Base-by-base conservation (phyloP, 164 flowering plant species). In the Sedum album region DNA sequence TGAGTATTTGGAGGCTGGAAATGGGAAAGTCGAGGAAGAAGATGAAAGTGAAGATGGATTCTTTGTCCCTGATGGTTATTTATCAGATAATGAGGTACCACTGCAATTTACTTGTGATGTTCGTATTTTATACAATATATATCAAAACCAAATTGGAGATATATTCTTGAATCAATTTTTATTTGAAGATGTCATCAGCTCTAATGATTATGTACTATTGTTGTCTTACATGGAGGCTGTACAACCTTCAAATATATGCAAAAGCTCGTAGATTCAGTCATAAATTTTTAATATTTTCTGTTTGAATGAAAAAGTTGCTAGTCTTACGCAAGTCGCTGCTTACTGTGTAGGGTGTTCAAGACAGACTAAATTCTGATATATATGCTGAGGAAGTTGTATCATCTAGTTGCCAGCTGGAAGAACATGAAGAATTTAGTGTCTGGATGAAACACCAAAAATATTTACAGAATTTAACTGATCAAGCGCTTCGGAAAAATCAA, bases 51-150 rank as follows among this genome's bases (percentile, higher is more conserved):
- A 88, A 77, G 97, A 92, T 77, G 93, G 89, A 5, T 95, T 95
- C 73, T 82, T 95, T 79, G 99, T 95, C 31, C 97, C 97, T 69
- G 99, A 95, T 88, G 96, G 99, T 11, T 95, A 90, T 80, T 85
- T 95, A 28, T 95, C 97, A 42, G 99, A 90, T 73, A 82, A 88
- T 77, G 99, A 92, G 97, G 99, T 92, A 15, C 53, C 21, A 14
- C 46, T 8, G 4, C 36, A 28, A 21, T 18, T 66, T 5, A 55
- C 61, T 4, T 57, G 33, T 28, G 33, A 57, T 28, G 55, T 20
- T 2, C 11, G 1, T 0, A 14, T 17, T 20, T 28, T 28, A 17
- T 57, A 18, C 2, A 57, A 57, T 57, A 28, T 6, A 11, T 28
- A 57, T 23, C 33, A 26, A 57, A 13, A n/a, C 57, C 26, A 21